These are phyloP conservation scores for Chamaecrista fasciculata DNA, from an alignment of 306 rosid species.

Conservation along the genomic window DNA sequence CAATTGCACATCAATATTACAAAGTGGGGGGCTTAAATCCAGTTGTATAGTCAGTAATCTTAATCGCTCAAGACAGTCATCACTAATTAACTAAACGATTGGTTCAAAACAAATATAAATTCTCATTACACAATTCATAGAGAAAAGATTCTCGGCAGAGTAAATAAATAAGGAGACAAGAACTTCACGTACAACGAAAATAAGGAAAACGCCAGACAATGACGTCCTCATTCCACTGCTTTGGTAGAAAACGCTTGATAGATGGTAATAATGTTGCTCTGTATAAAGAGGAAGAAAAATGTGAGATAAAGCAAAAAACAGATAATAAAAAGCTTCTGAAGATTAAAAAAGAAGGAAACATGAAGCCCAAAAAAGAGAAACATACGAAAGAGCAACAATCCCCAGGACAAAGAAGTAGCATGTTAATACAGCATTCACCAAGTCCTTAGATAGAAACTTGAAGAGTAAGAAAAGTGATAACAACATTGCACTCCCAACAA, in stretches of 20 bases:
- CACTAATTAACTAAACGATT: background rate
- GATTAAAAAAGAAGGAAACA: background rate
- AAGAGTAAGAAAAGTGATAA: slow-evolving; percentile 91
- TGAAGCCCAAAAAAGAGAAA: slow-evolving; percentile 23
- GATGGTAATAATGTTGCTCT: slow-evolving; percentile 93
- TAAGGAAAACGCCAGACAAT: slow-evolving; percentile 83
- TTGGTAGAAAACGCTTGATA: slow-evolving; percentile 73
- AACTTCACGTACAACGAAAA: slow-evolving; percentile 69
- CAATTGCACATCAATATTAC: background rate
- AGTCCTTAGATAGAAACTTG: slow-evolving; percentile 95
- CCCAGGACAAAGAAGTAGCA: slow-evolving; percentile 95
- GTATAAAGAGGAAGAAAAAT: slow-evolving; percentile 36
- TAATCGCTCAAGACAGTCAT: slow-evolving; percentile 7
- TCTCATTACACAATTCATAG: background rate
- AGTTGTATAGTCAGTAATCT: slow-evolving; percentile 6
- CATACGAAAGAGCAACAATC: slow-evolving; percentile 95
- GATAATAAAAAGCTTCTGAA: background rate
- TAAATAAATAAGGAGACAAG: background rate
- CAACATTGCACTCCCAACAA: slow-evolving; percentile 99
- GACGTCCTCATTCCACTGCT: slow-evolving; percentile 66
- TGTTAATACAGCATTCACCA: slow-evolving; percentile 96
- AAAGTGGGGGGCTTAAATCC: background rate
- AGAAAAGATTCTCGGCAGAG: slow-evolving; percentile 9
- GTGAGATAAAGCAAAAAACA: slow-evolving; percentile 20
- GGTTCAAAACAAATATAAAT: slow-evolving; percentile 10